A percentile compares a stretch with the other conserved stretches of the same genome.
Evolutionary conservation across 495 filamentous ascomycete genomes (phyloP).

Genomic region (Cercophora scortea): DNA sequence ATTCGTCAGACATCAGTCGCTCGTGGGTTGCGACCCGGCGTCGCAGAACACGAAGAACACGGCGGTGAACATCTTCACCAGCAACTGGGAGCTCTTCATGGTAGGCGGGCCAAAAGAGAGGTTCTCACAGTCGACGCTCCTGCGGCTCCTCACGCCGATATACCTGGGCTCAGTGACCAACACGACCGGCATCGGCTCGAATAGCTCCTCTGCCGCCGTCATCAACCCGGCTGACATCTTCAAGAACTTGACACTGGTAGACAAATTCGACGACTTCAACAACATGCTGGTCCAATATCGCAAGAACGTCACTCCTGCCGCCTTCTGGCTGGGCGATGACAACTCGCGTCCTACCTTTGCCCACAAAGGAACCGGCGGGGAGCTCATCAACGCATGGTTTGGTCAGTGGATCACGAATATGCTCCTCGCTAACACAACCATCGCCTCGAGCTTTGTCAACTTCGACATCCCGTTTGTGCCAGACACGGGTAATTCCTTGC

Average conservation of each 20-base stretch:
- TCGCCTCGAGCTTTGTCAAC: slow-evolving; percentile 55
- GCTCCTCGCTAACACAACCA: slow-evolving; percentile 54
- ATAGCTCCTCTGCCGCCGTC: not conserved
- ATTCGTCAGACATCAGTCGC: slow-evolving; percentile 52
- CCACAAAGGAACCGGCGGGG: slow-evolving; percentile 43
- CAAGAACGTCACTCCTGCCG: slow-evolving; percentile 63
- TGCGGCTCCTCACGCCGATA: slow-evolving; percentile 37
- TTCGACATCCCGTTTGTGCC: slow-evolving; percentile 65
- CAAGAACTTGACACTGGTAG: slow-evolving; percentile 47
- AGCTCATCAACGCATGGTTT: slow-evolving; percentile 46
- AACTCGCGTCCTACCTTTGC: slow-evolving; percentile 50
- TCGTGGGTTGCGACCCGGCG: slow-evolving; percentile 50
- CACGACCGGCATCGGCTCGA: not conserved
- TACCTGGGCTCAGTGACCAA: slow-evolving; percentile 11
- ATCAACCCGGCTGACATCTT: slow-evolving; percentile 15
- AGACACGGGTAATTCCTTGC: slow-evolving; percentile 59
- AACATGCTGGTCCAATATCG: slow-evolving; percentile 52
- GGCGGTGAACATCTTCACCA: slow-evolving; percentile 25
- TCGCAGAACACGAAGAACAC: slow-evolving; percentile 20
- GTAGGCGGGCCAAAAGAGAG: slow-evolving; percentile 53
- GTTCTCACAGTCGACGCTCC: slow-evolving; percentile 33
- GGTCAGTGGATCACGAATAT: slow-evolving; percentile 67
- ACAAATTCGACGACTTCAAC: slow-evolving; percentile 60
- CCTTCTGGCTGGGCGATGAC: slow-evolving; percentile 60
- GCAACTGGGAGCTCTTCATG: slow-evolving; percentile 33